These are phyloP conservation scores for Fennellomyces sp. DNA, from an alignment of 371 early-diverging fungal genomes.

Conservation along the genomic window DNA sequence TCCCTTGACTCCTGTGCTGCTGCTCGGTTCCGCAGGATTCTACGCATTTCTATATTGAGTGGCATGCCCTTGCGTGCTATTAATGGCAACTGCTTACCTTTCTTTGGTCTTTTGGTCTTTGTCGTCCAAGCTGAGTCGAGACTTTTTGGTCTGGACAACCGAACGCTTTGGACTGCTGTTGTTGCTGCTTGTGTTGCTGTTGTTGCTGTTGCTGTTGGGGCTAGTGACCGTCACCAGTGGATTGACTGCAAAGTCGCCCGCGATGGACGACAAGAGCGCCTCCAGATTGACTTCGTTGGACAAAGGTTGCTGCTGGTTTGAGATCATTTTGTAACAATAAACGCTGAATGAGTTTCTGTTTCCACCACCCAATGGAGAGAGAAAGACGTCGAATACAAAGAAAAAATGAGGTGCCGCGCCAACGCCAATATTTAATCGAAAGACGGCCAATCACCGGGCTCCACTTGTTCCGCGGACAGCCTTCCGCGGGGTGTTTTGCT, in stretches of 20 bases:
- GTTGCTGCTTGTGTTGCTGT: constrained; percentile 14
- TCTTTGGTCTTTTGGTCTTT: constrained; percentile 56
- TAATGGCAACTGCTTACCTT: constrained; percentile 23
- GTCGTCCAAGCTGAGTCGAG: constrained; percentile 36
- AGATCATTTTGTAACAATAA: constrained; percentile 10
- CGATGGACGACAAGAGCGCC: constrained; percentile 26
- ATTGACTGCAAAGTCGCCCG: constrained; percentile 32
- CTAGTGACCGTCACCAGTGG: constrained; percentile 25
- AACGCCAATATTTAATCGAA: not conserved
- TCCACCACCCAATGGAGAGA: constrained; percentile 55
- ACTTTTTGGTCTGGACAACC: constrained; percentile 13
- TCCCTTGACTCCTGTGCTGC: constrained; percentile 91
- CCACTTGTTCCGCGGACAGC: not conserved
- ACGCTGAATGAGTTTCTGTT: constrained; percentile 8
- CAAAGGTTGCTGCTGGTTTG: constrained; percentile 9
- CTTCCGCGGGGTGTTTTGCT: not conserved
- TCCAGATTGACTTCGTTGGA: constrained; percentile 17
- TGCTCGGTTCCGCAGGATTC: constrained; percentile 88
- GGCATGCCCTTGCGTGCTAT: no score
- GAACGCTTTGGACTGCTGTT: constrained; percentile 2
- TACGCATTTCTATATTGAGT: no score
- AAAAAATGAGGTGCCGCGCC: constrained; percentile 16
- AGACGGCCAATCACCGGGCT: constrained; percentile 10
- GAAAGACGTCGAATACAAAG: constrained; percentile 24
- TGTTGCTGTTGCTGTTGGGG: constrained; percentile 10